Evolutionary conservation across 345 rosid genomes (phyloP).

Genomic region (Murraya paniculata): DNA sequence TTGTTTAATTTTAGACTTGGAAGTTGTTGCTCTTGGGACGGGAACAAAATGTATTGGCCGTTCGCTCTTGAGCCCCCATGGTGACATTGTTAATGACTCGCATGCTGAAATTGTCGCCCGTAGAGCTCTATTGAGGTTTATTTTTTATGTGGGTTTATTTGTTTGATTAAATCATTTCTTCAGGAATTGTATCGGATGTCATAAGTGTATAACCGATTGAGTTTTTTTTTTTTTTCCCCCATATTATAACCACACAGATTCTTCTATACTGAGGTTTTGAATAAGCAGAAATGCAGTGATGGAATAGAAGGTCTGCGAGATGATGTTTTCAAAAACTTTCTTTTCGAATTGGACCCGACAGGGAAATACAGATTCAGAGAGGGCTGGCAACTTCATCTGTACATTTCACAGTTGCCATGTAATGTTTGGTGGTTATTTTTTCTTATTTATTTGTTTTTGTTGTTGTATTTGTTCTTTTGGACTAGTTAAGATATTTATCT

Average conservation of each 20-base stretch:
- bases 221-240: neutral
- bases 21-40: conserved; percentile 79
- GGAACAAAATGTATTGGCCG: conserved; percentile 82
- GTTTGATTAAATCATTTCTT: neutral
- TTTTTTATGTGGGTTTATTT: neutral
- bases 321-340: conserved; percentile 19
- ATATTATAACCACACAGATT: conserved; percentile 34
- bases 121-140: conserved; percentile 71
- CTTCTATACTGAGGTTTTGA: conserved; percentile 38
- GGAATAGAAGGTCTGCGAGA: conserved; percentile 23
- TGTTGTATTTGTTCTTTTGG: neutral
- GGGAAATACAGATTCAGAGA: conserved; percentile 47
- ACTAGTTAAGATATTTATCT: neutral
- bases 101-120: conserved; percentile 88
- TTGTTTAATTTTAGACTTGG: conserved; percentile 35
- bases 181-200: neutral
- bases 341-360: conserved; percentile 37
- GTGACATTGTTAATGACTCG: conserved; percentile 83
- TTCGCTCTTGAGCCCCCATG: conserved; percentile 57
- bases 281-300: conserved; percentile 7
- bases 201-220: neutral
- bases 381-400: conserved; percentile 72
- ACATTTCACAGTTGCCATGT: conserved; percentile 94
- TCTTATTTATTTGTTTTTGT: neutral
- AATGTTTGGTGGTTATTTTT: conserved; percentile 27